Base-by-base conservation (phyloP, 306 rosid genomes). In the Vigna reflexopilosa region DNA sequence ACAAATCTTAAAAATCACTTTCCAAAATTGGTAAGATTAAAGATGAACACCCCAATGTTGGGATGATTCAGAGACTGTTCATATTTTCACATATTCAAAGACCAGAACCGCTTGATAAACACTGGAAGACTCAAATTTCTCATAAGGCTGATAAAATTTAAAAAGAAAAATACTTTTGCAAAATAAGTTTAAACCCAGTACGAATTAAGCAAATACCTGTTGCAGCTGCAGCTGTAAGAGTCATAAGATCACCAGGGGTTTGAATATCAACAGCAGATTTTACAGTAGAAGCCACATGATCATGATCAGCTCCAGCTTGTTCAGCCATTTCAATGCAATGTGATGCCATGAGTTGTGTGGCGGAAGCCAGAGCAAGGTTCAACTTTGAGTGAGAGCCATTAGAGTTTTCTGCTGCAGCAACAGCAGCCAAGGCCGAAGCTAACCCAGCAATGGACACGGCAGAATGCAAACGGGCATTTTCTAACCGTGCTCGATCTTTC, bases 141-240 rank as follows among this genome's bases (percentile, higher is more conserved):
- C 42, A 2, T 1, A 61, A 58, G 4, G 38, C 17, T 58, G 38
- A 3, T 28, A 20, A 8, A 57, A 42, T 42, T 42, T 42, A 2
- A 63, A 5, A 12, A 67, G 26, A 44, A 42, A 19, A 42, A 0
- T 40, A 8, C 47, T 42, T 42, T 44, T 22, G 7, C 28, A 42
- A 66, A 67, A 45, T 20, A 67, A 67, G 19, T 10, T 54, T 45
- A 13, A 67, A 47, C 40, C 40, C 24, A 67, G 45, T 4, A 20
- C 4, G 2, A 6, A 10, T 22, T 22, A 22, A 12, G 73, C 30
- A 77, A 78, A 72, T 77, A 91, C 97, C 98, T 77, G 98, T 93
- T 55, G 98, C 95, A 75, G 98, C 95, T 8, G 98, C 94, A 63
- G 97, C 98, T 1, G 94, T 91, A 17, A 91, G 89, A 64, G 98